Conservation (phyloP, 805 yeast species). For the Barnettozyma wickerhamii region DNA sequence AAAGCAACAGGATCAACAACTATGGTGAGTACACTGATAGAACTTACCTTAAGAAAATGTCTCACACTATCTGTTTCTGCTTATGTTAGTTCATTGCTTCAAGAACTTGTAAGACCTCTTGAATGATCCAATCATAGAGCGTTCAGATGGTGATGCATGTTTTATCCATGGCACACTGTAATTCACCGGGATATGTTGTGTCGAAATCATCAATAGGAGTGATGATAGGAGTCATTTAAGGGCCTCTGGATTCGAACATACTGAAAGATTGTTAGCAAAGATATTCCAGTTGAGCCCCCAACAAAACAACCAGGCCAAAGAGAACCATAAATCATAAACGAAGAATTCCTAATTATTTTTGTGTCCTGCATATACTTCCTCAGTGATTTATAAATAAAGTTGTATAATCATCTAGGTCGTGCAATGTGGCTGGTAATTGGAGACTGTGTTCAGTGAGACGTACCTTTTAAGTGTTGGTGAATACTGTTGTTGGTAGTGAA, state of each 20-base stretch:
- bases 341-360: conserved; percentile 63
- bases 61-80: too few relatives aligned
- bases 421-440: background rate
- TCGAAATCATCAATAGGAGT: conserved; percentile 20
- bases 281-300: too few relatives aligned
- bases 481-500: background rate
- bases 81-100: background rate
- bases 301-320: background rate
- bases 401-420: conserved; percentile 30
- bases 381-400: conserved; percentile 39
- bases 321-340: conserved; percentile 53
- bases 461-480: conserved; percentile 1
- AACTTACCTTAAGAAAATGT: too few relatives aligned
- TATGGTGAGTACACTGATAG: too few relatives aligned
- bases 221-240: too few relatives aligned
- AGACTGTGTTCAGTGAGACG: background rate
- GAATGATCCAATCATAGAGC: background rate
- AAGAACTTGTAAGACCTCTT: background rate
- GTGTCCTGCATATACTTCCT: conserved; percentile 78
- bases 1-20: conserved; percentile 4
- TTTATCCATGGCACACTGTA: conserved; percentile 73
- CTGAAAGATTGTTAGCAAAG: too few relatives aligned
- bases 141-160: conserved; percentile 99
- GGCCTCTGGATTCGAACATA: too few relatives aligned
- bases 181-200: conserved; percentile 41